Conservation (phyloP, 2,329 filamentous ascomycete species). For the Diaporthe sp. region DNA sequence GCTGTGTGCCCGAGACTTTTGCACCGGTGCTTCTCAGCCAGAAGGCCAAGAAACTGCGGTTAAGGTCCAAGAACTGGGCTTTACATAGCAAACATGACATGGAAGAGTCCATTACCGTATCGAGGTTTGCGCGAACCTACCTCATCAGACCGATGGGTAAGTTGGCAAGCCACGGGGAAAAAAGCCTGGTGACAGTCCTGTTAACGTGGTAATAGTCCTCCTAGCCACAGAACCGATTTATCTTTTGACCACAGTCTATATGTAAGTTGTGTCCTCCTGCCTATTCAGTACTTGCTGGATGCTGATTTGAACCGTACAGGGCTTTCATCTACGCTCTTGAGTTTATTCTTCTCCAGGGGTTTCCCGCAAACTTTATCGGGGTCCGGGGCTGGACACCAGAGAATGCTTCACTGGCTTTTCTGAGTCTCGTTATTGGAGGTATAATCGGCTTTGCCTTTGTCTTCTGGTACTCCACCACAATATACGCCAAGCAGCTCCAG, state of each 20-base stretch:
- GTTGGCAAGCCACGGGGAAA: background rate
- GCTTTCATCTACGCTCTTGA: conserved; percentile 3
- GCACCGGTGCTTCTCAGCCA: background rate
- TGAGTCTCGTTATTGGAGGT: background rate
- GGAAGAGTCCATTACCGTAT: background rate
- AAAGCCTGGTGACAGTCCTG: too few species aligned
- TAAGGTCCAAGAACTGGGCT: conserved; percentile 3
- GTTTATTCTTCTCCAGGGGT: background rate
- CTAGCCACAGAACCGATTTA: background rate
- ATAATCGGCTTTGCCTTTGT: background rate
- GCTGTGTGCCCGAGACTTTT: background rate
- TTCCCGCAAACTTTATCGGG: background rate
- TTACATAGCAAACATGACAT: conserved; percentile 7
- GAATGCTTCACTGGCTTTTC: background rate
- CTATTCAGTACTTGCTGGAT: too few species aligned
- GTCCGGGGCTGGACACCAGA: background rate
- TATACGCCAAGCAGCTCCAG: conserved; percentile 6
- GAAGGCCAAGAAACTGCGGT: background rate
- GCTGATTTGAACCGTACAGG: background rate
- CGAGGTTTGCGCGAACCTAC: background rate
- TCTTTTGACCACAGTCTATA: background rate
- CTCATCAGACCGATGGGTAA: conserved; percentile 1
- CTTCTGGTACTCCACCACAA: background rate
- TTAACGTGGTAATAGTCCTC: background rate
- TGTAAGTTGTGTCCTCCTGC: too few species aligned